These are phyloP conservation scores for Stevia rebaudiana DNA, from an alignment of 140 eudicot genomes.

Conservation along the genomic window DNA sequence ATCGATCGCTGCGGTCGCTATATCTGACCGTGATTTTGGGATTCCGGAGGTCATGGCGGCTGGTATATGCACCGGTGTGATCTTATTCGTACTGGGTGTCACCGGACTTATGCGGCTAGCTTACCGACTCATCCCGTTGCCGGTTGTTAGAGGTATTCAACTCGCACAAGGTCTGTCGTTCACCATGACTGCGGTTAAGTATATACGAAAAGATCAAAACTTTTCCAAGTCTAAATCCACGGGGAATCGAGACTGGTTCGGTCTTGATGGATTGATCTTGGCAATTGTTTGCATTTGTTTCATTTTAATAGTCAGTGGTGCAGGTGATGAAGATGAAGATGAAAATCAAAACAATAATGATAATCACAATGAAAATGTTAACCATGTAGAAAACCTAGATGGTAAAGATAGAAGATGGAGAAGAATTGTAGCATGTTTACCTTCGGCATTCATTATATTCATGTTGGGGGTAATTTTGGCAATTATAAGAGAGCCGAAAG, in stretches of 20 bases:
- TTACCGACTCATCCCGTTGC: slow-evolving; percentile 58
- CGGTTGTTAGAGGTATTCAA: slow-evolving; percentile 93
- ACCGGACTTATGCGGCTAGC: slow-evolving; percentile 73
- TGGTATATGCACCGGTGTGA: slow-evolving; percentile 64
- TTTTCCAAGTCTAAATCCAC: slow-evolving; percentile 60
- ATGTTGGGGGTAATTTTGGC: slow-evolving; percentile 71
- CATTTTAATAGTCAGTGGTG: slow-evolving; percentile 56
- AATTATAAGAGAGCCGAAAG: slow-evolving; percentile 55
- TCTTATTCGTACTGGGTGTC: slow-evolving; percentile 49
- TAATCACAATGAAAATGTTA: not conserved
- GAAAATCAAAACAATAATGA: not conserved
- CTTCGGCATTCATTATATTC: slow-evolving; percentile 75
- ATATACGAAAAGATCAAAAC: slow-evolving; percentile 51
- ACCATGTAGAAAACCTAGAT: not conserved
- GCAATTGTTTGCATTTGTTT: slow-evolving; percentile 66
- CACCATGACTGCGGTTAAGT: slow-evolving; percentile 81
- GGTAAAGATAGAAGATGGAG: slow-evolving; percentile 26
- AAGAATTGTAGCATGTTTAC: slow-evolving; percentile 41
- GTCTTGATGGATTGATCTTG: slow-evolving; percentile 68
- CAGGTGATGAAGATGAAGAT: slow-evolving; percentile 43
- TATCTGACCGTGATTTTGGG: slow-evolving; percentile 54
- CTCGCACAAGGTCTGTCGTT: slow-evolving; percentile 78
- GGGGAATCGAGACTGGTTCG: slow-evolving; percentile 76
- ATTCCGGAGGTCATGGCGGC: slow-evolving; percentile 84
- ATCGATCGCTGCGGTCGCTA: slow-evolving; percentile 82